Evolutionary conservation across 257 asterid species (phyloP).

Genomic region (Vinca minor): DNA sequence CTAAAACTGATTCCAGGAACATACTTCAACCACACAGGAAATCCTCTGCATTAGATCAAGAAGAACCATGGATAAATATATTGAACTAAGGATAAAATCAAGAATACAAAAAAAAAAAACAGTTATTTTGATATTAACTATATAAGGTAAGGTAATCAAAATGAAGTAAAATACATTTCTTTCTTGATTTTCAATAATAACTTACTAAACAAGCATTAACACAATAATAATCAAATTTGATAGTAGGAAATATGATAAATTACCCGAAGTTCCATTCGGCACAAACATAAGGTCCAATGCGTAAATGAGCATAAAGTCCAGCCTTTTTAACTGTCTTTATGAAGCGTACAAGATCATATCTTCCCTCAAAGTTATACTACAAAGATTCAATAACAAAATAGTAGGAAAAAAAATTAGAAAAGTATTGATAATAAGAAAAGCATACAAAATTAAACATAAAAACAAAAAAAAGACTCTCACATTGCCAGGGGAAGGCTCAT

Average conservation of each 20-base stretch:
- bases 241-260: background rate
- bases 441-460: background rate
- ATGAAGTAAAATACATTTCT: background rate
- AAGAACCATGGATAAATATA: slow-evolving; percentile 2
- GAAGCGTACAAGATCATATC: slow-evolving; percentile 62
- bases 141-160: background rate
- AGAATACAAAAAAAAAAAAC: background rate
- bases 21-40: slow-evolving; percentile 70
- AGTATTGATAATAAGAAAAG: background rate
- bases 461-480: slow-evolving; percentile 36
- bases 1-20: slow-evolving; percentile 70
- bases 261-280: slow-evolving; percentile 84
- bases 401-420: slow-evolving; percentile 6
- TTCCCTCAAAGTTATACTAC: slow-evolving; percentile 60
- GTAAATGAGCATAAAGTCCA: slow-evolving; percentile 48
- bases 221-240: background rate
- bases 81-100: background rate
- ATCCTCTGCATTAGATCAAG: slow-evolving; percentile 43
- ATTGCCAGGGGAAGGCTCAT: slow-evolving; percentile 64
- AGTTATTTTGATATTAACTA: background rate
- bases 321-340: slow-evolving; percentile 46
- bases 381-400: slow-evolving; percentile 9
- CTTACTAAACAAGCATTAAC: background rate
- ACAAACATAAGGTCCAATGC: slow-evolving; percentile 73
- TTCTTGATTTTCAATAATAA: background rate